Percentiles rank a stretch among this genome's conserved stretches.
phyloP scores from a whole-genome alignment of 495 filamentous ascomycete species.

The Podospora sp. region DNA sequence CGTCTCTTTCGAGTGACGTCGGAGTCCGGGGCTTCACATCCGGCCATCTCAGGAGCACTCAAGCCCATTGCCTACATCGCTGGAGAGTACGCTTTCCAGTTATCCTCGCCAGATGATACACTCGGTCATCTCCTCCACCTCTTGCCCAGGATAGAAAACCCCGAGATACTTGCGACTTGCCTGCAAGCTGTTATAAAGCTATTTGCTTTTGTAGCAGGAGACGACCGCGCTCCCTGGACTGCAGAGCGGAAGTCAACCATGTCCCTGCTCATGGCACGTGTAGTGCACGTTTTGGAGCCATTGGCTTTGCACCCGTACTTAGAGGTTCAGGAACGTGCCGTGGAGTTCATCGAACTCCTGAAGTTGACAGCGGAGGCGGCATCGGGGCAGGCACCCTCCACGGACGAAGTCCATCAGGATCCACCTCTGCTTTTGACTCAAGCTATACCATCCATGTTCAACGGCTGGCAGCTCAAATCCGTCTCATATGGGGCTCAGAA shows the following conservation, averaged over 20 bases:
- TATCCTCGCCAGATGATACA: slow-evolving; percentile 65
- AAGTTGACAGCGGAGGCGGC: slow-evolving; percentile 81
- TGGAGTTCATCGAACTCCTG: slow-evolving; percentile 88
- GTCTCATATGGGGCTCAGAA: slow-evolving; percentile 81
- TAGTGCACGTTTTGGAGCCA: slow-evolving; percentile 78
- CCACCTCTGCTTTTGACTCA: slow-evolving; percentile 81
- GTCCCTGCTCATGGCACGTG: slow-evolving; percentile 72
- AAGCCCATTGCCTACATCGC: slow-evolving; percentile 77
- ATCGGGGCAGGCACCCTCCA: slow-evolving; percentile 59
- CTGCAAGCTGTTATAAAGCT: slow-evolving; percentile 89
- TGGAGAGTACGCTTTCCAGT: slow-evolving; percentile 77
- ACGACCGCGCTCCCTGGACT: slow-evolving; percentile 61
- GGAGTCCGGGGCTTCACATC: slow-evolving; percentile 44
- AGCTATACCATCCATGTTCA: slow-evolving; percentile 84
- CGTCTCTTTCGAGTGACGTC: slow-evolving; percentile 44
- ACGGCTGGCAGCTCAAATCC: slow-evolving; percentile 85
- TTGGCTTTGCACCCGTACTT: slow-evolving; percentile 78
- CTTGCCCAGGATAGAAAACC: slow-evolving; percentile 54
- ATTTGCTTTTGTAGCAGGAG: slow-evolving; percentile 65
- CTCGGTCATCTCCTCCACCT: slow-evolving; percentile 75
- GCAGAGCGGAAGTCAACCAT: slow-evolving; percentile 66
- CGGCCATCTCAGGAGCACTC: slow-evolving; percentile 60
- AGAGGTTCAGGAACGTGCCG: slow-evolving; percentile 94
- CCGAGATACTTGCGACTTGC: slow-evolving; percentile 69
- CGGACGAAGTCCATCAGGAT: slow-evolving; percentile 58